Base-by-base conservation (phyloP, 2,329 filamentous ascomycete species). In the Sphaerulina musiva region DNA sequence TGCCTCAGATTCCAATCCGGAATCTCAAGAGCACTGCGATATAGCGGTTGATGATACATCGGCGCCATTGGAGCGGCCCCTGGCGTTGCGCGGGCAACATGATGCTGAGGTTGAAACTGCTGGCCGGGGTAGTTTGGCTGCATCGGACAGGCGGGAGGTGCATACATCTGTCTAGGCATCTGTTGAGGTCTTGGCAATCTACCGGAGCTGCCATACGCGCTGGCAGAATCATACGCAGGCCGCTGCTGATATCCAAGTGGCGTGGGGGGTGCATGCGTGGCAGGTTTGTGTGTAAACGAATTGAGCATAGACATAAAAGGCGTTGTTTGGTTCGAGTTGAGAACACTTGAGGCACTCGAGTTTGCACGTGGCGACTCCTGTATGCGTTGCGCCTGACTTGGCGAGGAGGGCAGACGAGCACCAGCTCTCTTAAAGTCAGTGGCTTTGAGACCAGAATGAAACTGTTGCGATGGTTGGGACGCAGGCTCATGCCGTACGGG, bases 391-490 rank as follows among this genome's bases (percentile, higher is more conserved):
- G 39, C 40, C 31, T 53, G 54, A 14, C 62, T 64, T 10, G 68
- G 67, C 20, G 65, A 68, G 17, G 67, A 67, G 48, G 68, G 58
- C 40, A 68, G 53, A 11, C 62, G 63, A 12, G 66, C 58, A 20
- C 66, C 68, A 49, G 72, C 71, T 63, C 73, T 76, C 38, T 72
- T 72, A 59, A 85, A 82, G 44, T 74, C 79, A 1, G 81, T 79
- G 3, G 81, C 79, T 56, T 79, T 80, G 59, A 87, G 84, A 59
- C 84, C 79, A 1, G 78, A 79, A 23, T 29, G 31, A 10, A 40
- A 31, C 11, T 44, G 31, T 32, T 51, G 48, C 14, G 29, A 40
- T n/a, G 40, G 41, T 40, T 51, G 48, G 9, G 48, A 43, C 9
- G 48, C 29, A 14, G 42, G 48, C 48, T 51, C 39, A 44, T 65